Evolutionary conservation across 2,329 filamentous ascomycete species (phyloP).

Genomic region (Passalora sequoiae): DNA sequence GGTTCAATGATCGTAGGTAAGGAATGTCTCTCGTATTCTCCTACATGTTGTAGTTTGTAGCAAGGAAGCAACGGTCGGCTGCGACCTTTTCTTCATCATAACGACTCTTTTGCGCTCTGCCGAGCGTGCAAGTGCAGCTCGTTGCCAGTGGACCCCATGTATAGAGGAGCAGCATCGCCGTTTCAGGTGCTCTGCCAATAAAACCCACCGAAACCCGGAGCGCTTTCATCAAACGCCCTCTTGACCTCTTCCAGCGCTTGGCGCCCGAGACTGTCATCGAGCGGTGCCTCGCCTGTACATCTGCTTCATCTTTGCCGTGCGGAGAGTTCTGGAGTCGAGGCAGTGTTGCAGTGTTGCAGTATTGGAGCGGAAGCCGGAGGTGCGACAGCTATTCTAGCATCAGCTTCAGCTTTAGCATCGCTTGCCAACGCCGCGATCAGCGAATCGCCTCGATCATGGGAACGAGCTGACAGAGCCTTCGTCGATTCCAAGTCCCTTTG

Average conservation of each 20-base stretch:
- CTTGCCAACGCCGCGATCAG: not conserved
- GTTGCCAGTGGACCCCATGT: slow-evolving; percentile 7
- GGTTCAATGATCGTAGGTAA: no score
- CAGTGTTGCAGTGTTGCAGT: no score
- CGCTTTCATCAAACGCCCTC: no score
- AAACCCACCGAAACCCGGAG: no score
- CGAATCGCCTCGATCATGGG: slow-evolving; percentile 7
- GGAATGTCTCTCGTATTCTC: no score
- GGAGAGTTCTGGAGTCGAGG: not conserved
- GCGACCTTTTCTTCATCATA: no score
- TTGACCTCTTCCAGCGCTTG: not conserved
- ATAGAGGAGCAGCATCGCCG: slow-evolving; percentile 2
- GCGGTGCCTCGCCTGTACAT: no score
- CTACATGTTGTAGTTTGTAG: no score
- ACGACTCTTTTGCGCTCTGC: no score
- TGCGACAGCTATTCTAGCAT: no score
- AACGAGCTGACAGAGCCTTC: slow-evolving; percentile 7
- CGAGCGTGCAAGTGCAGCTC: not conserved
- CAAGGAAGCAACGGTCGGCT: not conserved
- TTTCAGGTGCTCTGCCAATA: no score
- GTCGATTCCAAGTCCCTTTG: slow-evolving; percentile 14
- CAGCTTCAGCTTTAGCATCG: not conserved
- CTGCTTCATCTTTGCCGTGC: no score
- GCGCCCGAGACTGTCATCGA: slow-evolving; percentile 6
- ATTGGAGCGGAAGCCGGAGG: not conserved